Percentiles rank a stretch among this genome's conserved stretches.
These are phyloP conservation scores for Theobroma grandiflorum DNA, from an alignment of 441 rosid genomes.

Conservation along the genomic window DNA sequence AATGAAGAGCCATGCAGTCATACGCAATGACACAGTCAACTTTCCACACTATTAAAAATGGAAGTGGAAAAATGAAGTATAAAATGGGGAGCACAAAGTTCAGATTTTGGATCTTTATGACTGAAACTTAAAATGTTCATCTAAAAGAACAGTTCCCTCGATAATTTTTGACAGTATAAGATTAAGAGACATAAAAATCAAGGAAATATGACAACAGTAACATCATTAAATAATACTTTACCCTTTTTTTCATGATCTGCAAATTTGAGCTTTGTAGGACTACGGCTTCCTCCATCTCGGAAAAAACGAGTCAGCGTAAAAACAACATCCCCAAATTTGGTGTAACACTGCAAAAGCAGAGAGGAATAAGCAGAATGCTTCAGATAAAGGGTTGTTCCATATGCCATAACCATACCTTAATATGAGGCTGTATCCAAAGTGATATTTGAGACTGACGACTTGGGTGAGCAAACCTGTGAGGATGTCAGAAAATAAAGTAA, in stretches of 20 bases:
- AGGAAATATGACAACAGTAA: not conserved
- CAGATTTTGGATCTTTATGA: not conserved
- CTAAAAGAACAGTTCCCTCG: not conserved
- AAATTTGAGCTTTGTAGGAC: constrained; percentile 46
- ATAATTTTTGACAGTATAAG: constrained; percentile 15
- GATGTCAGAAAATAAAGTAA: constrained; percentile 35
- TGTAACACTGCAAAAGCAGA: constrained; percentile 67
- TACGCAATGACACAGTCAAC: not conserved
- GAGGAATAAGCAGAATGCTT: constrained; percentile 32
- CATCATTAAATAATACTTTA: constrained; percentile 35
- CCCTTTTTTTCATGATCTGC: constrained; percentile 52
- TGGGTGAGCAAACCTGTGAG: constrained; percentile 76
- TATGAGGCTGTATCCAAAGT: constrained; percentile 89
- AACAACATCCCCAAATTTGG: constrained; percentile 87
- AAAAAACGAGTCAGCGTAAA: constrained; percentile 87
- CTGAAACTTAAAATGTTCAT: not conserved
- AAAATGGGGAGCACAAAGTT: not conserved
- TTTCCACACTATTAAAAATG: not conserved
- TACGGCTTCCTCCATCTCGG: constrained; percentile 57
- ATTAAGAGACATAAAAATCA: not conserved
- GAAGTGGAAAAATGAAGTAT: not conserved
- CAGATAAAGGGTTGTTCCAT: constrained; percentile 24
- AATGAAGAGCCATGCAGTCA: constrained; percentile 3
- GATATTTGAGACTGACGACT: constrained; percentile 87
- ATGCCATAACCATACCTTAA: constrained; percentile 62